phyloP scores from a whole-genome alignment of 2,329 filamentous ascomycete species.

The Fusarium sp. region DNA sequence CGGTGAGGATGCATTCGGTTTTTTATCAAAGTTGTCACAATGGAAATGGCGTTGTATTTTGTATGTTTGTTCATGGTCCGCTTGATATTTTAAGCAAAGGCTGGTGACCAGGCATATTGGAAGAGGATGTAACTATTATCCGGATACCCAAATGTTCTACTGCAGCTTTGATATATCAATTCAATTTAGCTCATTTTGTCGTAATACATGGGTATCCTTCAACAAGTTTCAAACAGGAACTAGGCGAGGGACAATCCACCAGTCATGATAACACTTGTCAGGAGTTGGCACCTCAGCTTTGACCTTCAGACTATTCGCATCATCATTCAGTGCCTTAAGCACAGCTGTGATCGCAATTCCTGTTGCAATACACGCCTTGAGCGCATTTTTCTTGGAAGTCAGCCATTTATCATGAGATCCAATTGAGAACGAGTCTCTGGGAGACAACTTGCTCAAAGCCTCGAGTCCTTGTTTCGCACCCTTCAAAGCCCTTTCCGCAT shows the following conservation, averaged over 20 bases:
- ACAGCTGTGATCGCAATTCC: slow-evolving; percentile 73
- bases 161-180: slow-evolving; percentile 36
- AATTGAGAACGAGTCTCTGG: slow-evolving; percentile 66
- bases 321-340: slow-evolving; percentile 65
- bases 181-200: slow-evolving; percentile 26
- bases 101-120: slow-evolving; percentile 12
- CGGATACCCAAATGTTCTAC: slow-evolving; percentile 45
- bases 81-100: slow-evolving; percentile 11
- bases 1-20: slow-evolving; percentile 29
- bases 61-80: slow-evolving; percentile 12
- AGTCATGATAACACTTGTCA: slow-evolving; percentile 70
- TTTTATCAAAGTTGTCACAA: slow-evolving; percentile 19
- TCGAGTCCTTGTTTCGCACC: slow-evolving; percentile 69
- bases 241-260: slow-evolving; percentile 73
- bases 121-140: slow-evolving; percentile 37
- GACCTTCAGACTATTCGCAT: slow-evolving; percentile 53
- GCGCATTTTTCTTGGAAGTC: slow-evolving; percentile 67
- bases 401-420: slow-evolving; percentile 73
- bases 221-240: slow-evolving; percentile 29
- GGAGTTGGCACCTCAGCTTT: slow-evolving; percentile 65
- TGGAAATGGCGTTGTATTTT: slow-evolving; percentile 33
- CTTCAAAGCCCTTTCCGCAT: slow-evolving; percentile 60
- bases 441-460: slow-evolving; percentile 63
- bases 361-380: slow-evolving; percentile 78
- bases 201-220: background rate